Evolutionary conservation across 495 filamentous ascomycete genomes (phyloP), one percentile per base, ranked within the genome.

Genomic region (Penicillium atrosanguineum): DNA sequence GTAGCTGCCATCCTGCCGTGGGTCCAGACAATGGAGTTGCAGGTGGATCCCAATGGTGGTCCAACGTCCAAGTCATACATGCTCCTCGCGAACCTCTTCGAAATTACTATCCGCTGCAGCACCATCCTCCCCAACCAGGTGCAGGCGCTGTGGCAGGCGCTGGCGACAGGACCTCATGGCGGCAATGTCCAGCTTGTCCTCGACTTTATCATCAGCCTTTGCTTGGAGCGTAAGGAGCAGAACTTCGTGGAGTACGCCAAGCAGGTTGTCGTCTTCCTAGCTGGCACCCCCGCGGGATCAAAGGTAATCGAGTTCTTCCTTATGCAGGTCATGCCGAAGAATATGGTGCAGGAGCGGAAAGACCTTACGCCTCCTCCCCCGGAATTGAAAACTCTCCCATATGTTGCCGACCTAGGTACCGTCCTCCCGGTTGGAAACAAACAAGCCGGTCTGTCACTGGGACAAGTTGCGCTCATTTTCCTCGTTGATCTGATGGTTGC

Each of bases 211-310:
- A 97, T 97, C 67, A 84, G 80, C 21, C 81, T 97, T 6, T 97
- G 94, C 57, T 69, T 97, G 29, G 95, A 98, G 54, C 85, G 91
- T 43, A 84, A 92, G 47, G 94, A 98, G 59, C 95, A 97, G 56
- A 97, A 95, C 56, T 97, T 96, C 72, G 91, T 98, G 41, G 90
- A 95, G 55, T 96, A 90, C 65, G 91, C 94, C 3, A 97, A 97
- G 73, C 94, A 98, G 70, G 89, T 98, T 31, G 90, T 97, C 20
- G 94, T 97, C 0, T 96, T 97, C 65, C 71, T 98, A 4, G 91
- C 94, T 3, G 90, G 89, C 61, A 96, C 94, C 0, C 89, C 88
- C 37, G 93, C 90, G 18, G 91, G 92, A 11, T 85, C 87, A 31
- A 95, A 94, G 62, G 90, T 98, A 19, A 86, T 98, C 16, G 95